These are phyloP conservation scores for Aspergillus persii DNA, from an alignment of 2,329 filamentous ascomycete species.

Conservation along the genomic window DNA sequence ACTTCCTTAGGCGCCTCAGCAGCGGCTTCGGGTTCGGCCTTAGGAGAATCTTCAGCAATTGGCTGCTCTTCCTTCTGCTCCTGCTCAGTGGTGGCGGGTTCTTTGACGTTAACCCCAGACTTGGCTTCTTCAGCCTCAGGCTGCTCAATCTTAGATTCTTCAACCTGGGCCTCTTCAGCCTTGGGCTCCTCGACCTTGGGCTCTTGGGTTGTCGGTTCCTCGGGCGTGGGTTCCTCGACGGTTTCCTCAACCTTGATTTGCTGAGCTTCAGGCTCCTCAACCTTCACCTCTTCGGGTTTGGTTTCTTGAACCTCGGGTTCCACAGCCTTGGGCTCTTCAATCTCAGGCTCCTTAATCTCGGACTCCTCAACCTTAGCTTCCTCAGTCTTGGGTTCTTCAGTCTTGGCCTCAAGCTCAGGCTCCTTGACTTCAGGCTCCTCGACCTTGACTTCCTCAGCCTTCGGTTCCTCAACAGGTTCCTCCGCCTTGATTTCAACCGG, in stretches of 20 bases:
- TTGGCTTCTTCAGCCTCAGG: neutral
- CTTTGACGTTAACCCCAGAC: constrained; percentile 3
- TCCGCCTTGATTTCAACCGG: neutral
- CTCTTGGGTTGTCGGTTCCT: constrained; percentile 1
- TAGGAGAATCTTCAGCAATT: neutral
- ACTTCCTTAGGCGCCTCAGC: neutral
- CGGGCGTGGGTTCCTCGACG: neutral
- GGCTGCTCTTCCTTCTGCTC: constrained; percentile 1
- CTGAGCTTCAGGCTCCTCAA: constrained; percentile 7
- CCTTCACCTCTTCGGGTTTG: no score
- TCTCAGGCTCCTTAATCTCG: neutral
- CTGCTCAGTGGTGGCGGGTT: constrained; percentile 6
- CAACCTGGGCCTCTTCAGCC: neutral
- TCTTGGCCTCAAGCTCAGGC: neutral
- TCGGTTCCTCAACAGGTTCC: neutral
- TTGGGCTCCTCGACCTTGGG: neutral
- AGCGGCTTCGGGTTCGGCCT: neutral
- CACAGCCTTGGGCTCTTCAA: neutral
- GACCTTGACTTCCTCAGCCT: neutral
- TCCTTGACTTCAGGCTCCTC: neutral
- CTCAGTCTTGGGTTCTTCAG: neutral
- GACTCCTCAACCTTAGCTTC: constrained; percentile 1
- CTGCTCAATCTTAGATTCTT: neutral
- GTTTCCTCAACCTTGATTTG: constrained; percentile 2
- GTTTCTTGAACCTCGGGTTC: neutral